Conservation (phyloP, 495 filamentous ascomycete species). For the Jackrogersella multiformis region DNA sequence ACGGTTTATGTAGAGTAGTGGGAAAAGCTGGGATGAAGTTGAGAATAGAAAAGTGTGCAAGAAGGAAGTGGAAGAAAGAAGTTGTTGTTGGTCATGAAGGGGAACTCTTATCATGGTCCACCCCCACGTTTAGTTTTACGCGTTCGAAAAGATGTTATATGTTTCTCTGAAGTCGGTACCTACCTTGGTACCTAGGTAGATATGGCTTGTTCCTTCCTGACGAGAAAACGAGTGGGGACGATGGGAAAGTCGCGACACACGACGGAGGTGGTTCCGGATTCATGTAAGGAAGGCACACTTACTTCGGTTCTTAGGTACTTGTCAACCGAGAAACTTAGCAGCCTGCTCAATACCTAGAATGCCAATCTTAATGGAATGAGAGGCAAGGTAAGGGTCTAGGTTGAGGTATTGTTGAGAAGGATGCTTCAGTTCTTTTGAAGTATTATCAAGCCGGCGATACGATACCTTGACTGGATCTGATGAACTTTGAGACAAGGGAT, state of each 20-base stretch:
- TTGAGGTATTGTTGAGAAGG: not conserved
- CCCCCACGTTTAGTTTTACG: too few species aligned
- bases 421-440: not conserved
- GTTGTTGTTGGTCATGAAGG: too few species aligned
- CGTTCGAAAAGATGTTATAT: too few species aligned
- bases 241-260: too few species aligned
- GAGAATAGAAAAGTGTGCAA: too few species aligned
- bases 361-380: too few species aligned
- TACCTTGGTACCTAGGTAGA: not conserved
- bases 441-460: not conserved
- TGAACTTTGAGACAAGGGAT: not conserved
- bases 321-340: not conserved
- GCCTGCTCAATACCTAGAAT: not conserved
- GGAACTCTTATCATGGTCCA: too few species aligned
- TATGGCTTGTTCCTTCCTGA: not conserved
- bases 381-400: not conserved
- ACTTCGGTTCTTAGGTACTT: not conserved
- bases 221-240: not conserved
- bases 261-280: not conserved
- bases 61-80: too few species aligned
- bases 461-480: not conserved
- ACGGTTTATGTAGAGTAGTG: too few species aligned
- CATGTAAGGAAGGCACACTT: not conserved
- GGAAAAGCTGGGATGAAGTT: too few species aligned
- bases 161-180: too few species aligned